Base-by-base conservation (phyloP, 495 filamentous ascomycete species). In the Hypoxylon subgilvum region DNA sequence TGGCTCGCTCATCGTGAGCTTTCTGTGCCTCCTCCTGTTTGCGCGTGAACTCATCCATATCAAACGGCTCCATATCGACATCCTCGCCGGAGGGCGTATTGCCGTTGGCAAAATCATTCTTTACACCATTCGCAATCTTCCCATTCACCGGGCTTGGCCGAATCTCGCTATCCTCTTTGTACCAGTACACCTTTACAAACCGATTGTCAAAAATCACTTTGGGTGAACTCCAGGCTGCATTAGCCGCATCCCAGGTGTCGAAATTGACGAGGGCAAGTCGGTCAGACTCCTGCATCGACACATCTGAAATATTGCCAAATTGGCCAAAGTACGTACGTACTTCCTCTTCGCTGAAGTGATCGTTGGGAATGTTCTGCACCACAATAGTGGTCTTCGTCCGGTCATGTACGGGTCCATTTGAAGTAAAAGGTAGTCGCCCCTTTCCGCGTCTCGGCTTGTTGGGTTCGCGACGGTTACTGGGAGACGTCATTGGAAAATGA, bases 121-220 rank as follows among this genome's bases (percentile, higher is more conserved):
- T 60, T 28, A 52, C 21, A 4, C 53, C 23, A 19, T 65, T 65
- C 3, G 60, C 68, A 21, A 52, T 39, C 14, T 65, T 66, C 19
- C 45, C 60, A 52, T 69, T 65, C 6, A 31, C 27, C 14, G 46
- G 31, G 1, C 34, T n/a, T 36, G 53, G 34, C 6, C 55, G 49
- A 4, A 73, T 67, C 25, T 75, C 75, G 14, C 64, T 60, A 1
- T 86, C 84, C 0, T 86, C 82, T 60, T 89, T 93, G 70, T 89
- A 82, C 94, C 94, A 98, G 66, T 92, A 98, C 4, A 98, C 91
- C 69, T 96, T 98, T 36, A 98, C 94, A 64, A 98, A 98, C 14
- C 94, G 82, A 60, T 98, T 98, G 57, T 96, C 91, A 64, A 98
- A 98, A 42, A 98, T 91, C 40, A 90, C 89, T 67, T 95, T 96